These are phyloP conservation scores for Sugiyamaella neomexicana DNA, from an alignment of 1,139 yeast genomes.

Conservation along the genomic window DNA sequence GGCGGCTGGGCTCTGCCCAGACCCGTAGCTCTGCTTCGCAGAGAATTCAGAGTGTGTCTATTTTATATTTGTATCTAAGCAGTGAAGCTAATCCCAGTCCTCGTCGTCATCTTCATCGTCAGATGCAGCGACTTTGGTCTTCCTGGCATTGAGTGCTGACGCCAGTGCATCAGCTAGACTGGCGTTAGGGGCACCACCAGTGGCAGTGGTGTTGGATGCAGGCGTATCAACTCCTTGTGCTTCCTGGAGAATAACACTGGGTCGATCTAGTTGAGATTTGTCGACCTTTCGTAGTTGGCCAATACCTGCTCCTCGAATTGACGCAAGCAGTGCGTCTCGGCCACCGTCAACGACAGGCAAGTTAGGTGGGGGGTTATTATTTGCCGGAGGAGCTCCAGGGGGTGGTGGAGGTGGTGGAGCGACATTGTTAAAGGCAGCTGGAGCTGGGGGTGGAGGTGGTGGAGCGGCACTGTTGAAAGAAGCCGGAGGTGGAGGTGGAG, in stretches of 20 bases:
- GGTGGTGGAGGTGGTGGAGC: constrained; percentile 42
- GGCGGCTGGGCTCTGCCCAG: no score
- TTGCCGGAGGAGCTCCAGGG: no score
- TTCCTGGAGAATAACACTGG: constrained; percentile 69
- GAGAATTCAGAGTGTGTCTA: neutral
- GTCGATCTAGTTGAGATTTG: constrained; percentile 77
- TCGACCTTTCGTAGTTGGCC: constrained; percentile 72
- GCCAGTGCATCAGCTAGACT: constrained; percentile 84
- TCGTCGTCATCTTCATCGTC: constrained; percentile 85
- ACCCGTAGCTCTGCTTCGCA: no score
- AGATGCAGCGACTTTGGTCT: constrained; percentile 76
- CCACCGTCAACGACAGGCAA: constrained; percentile 58
- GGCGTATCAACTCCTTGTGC: constrained; percentile 63
- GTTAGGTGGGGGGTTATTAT: no score
- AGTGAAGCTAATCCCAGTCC: constrained; percentile 50
- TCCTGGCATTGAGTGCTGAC: constrained; percentile 78
- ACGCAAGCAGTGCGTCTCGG: constrained; percentile 81
- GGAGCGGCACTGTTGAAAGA: no score
- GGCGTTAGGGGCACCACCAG: constrained; percentile 51
- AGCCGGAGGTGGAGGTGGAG: constrained; percentile 40
- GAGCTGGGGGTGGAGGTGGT: no score
- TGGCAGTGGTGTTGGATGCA: constrained; percentile 38
- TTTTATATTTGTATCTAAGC: neutral
- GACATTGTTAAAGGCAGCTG: constrained; percentile 36
- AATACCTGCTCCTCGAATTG: constrained; percentile 78